Base-by-base conservation (phyloP, 768 basidiomycete genomes). In the Amanita molliuscula region DNA sequence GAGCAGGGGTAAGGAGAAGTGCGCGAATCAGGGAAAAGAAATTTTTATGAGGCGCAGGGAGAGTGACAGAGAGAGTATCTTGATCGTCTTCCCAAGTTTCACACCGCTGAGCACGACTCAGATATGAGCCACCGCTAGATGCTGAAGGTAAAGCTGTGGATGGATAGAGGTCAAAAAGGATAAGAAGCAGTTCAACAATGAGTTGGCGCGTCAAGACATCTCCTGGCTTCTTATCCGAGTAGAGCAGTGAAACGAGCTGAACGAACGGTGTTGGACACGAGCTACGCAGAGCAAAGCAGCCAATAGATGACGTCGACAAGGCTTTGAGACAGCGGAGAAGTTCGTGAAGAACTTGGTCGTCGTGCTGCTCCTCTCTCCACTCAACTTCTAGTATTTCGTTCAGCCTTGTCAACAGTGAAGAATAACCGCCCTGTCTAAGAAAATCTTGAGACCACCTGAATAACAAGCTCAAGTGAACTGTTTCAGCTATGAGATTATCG, bases 281-380 rank as follows among this genome's bases (percentile, higher is more conserved):
- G 58, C 81, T 84, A n/a, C 92, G 83, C 9, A 99, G 77, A 4
- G 96, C 92, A 47, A 82, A 81, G 60, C 88, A 93, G 11, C 95
- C 95, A 31, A 88, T 83, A 42, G 84, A 75, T 6, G 89, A 92
- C 0, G 94, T 95, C 0, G 89, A 84, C 3, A 99, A 74, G 0
- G 88, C 96, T 65, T 96, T 96, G 65, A 98, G 81, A 68, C 93
- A 97, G 2, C 92, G 82, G 35, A 98, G 71, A 1, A 98, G 69
- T 63, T 97, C 94, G 56, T 95, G 84, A 13, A 99, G 72, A 37
- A 96, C 74, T 62, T 96, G 84, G 61, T 98, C 96, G 60, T 96
- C 96, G 56, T 96, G 95, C 60, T 98, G 95, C 61, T 99, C 96
- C 63, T 98, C 95, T 90, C 95, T 82, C 96, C 96, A 99, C 66